Evolutionary conservation across 148 eudicot species (phyloP), one percentile per base, ranked within the genome.

Genomic region (Silene latifolia): DNA sequence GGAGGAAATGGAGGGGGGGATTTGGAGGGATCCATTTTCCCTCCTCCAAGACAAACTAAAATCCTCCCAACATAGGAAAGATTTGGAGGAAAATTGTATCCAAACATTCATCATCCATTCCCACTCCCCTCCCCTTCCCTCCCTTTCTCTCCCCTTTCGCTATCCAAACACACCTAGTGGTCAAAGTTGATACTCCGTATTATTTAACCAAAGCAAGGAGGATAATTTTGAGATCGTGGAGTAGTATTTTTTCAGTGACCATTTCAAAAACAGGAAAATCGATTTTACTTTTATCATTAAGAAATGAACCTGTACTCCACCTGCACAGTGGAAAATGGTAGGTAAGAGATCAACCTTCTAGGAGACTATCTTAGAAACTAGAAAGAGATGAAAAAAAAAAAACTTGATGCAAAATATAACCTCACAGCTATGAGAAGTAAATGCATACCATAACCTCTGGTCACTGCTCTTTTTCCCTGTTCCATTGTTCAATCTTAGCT

Each of bases 401-500:
- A 51, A 12, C 17, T 9, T 7, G 56, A 51, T 15, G 12, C 56
- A 9, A 15, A 11, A 13, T 51, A 51, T 51, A 51, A 51, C 56
- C 17, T 51, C 56, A 51, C 14, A 9, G 14, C 17, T 13, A 15
- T 51, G 56, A 51, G 56, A 51, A 4, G 56, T 51, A 51, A 51
- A 51, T 51, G 56, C 56, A 13, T 51, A 51, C 56, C 56, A 51
- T 51, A 51, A 14, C 56, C 4, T 12, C 56, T 15, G 15, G 56
- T 51, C 56, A 51, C 75, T 87, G 83, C 70, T 92, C 98, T 71
- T 80, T 90, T 81, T 96, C 99, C 87, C 87, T 87, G 74, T 96
- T 96, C 99, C 99, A 96, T 72, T 86, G 94, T 81, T 85, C 99
- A 80, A 96, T 96, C 82, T 82, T 92, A 24, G 99, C 99, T 84